Evolutionary conservation across 2,329 filamentous ascomycete species (phyloP).

Genomic region (Cladosporium halotolerans): DNA sequence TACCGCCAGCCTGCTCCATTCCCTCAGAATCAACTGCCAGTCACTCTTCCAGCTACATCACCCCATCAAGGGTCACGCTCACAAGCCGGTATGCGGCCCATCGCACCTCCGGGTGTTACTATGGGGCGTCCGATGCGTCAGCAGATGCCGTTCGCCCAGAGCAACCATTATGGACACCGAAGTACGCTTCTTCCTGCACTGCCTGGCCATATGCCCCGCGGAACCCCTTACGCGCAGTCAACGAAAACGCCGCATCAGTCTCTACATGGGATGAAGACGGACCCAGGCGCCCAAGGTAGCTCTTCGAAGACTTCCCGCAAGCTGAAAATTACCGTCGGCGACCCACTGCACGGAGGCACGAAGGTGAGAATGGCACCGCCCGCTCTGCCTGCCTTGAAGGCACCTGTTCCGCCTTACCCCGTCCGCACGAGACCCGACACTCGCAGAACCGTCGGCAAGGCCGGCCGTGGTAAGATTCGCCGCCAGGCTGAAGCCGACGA

Average conservation of each 20-base stretch:
- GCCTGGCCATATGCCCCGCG: background rate
- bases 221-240: background rate
- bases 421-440: slow-evolving; percentile 10
- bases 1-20: background rate
- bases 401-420: slow-evolving; percentile 13
- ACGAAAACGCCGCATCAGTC: background rate
- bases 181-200: background rate
- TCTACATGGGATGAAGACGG: background rate
- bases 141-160: background rate
- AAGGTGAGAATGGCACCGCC: background rate
- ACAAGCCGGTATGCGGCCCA: background rate
- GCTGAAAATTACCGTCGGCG: slow-evolving; percentile 1
- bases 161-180: background rate
- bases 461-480: slow-evolving; percentile 16
- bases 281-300: background rate
- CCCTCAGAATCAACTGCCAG: background rate
- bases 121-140: slow-evolving; percentile 1
- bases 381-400: background rate
- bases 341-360: background rate
- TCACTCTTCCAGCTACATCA: background rate
- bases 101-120: background rate
- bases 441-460: slow-evolving; percentile 16
- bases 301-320: background rate
- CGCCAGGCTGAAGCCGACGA: slow-evolving; percentile 21
- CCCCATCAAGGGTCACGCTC: background rate